These are phyloP conservation scores for Dactylellina haptotyla DNA, from an alignment of 2,329 filamentous ascomycete species.

Conservation along the genomic window DNA sequence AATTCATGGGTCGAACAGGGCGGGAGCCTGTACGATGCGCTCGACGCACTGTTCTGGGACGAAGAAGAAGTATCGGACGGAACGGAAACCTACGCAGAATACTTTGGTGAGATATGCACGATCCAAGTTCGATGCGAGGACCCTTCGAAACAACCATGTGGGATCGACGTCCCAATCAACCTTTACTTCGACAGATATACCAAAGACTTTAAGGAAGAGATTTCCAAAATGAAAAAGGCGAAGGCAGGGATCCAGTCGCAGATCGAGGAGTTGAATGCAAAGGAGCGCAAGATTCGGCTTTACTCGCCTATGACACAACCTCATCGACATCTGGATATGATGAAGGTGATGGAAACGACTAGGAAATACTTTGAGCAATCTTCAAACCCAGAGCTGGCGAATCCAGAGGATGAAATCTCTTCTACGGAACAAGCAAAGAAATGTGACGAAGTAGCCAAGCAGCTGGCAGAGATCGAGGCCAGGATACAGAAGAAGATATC, in stretches of 20 bases:
- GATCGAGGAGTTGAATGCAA: constrained; percentile 55
- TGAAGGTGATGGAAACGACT: constrained; percentile 36
- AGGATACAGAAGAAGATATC: constrained; percentile 56
- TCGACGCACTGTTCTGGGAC: constrained; percentile 56
- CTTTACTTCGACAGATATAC: constrained; percentile 58
- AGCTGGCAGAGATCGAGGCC: constrained; percentile 54
- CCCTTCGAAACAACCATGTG: constrained; percentile 45
- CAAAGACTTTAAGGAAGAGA: constrained; percentile 54
- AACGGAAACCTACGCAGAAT: constrained; percentile 54
- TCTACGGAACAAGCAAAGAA: constrained; percentile 42
- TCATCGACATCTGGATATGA: constrained; percentile 32
- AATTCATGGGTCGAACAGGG: constrained; percentile 34
- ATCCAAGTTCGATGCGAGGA: constrained; percentile 52
- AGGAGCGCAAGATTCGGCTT: constrained; percentile 55
- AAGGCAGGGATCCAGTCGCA: constrained; percentile 54
- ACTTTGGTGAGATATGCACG: constrained; percentile 56
- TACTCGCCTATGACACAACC: constrained; percentile 51
- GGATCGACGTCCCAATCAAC: constrained; percentile 55
- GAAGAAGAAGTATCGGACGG: constrained; percentile 34
- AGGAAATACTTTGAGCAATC: constrained; percentile 47
- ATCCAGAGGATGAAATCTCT: constrained; percentile 19
- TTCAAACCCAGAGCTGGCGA: constrained; percentile 36
- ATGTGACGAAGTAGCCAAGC: constrained; percentile 47
- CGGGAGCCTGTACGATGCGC: constrained; percentile 55
- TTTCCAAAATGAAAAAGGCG: constrained; percentile 53